Percentiles rank a stretch among this genome's conserved stretches.
phyloP scores from a whole-genome alignment of 176 grass and related monocot species.

The Paspalum notatum region DNA sequence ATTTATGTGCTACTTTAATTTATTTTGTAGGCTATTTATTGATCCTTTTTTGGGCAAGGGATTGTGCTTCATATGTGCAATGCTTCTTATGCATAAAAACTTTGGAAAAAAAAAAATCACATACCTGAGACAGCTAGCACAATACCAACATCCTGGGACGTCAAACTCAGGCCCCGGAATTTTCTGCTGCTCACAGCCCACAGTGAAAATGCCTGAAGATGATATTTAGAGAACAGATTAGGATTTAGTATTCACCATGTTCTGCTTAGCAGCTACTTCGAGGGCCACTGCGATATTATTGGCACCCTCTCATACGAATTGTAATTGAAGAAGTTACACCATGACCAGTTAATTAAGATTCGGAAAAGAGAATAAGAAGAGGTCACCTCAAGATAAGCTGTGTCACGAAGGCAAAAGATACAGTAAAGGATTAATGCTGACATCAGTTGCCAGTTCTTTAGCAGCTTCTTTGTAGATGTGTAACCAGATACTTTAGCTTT shows the following conservation, averaged over 20 bases:
- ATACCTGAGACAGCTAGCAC: constrained; percentile 70
- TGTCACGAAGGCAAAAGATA: constrained; percentile 65
- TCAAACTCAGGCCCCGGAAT: constrained; percentile 60
- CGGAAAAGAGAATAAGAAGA: constrained; percentile 19
- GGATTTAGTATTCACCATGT: constrained; percentile 3
- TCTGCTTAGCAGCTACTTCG: not conserved
- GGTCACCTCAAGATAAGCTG: constrained; percentile 64
- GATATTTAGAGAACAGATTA: constrained; percentile 23
- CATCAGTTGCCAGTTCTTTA: constrained; percentile 63
- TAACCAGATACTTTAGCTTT: constrained; percentile 27
- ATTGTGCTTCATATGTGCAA: not conserved
- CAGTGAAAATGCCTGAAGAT: constrained; percentile 70
- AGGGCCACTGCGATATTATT: not conserved
- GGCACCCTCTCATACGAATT: not conserved
- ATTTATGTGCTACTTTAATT: constrained; percentile 12
- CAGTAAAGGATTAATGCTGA: constrained; percentile 59
- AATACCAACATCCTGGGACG: constrained; percentile 66
- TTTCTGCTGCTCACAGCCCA: constrained; percentile 75
- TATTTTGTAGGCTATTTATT: constrained; percentile 1
- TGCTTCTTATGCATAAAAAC: not conserved
- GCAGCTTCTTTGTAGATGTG: constrained; percentile 42
- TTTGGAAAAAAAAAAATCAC: not conserved
- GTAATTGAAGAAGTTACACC: not conserved
- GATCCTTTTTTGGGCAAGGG: not conserved
- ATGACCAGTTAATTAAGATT: not conserved